Evolutionary conservation across 2,329 filamentous ascomycete genomes (phyloP).

Genomic region (Akanthomyces lecanii): DNA sequence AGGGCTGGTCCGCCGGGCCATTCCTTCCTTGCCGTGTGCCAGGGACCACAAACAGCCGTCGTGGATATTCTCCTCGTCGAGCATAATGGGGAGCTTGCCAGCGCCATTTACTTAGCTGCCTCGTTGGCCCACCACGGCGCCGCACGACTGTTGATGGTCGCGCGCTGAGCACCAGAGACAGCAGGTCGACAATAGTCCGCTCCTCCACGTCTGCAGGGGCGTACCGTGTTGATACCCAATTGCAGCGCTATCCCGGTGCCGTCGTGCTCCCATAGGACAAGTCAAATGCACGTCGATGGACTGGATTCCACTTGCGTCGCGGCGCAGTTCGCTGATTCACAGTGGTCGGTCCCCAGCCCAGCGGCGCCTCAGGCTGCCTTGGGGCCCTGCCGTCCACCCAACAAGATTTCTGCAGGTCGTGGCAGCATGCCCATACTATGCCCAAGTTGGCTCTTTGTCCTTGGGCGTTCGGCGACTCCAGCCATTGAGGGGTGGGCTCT

Average conservation of each 20-base stretch:
- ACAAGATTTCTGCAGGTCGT: conserved; percentile 10
- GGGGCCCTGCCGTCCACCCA: conserved; percentile 9
- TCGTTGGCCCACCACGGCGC: conserved; percentile 3
- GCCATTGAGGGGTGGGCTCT: conserved; percentile 7
- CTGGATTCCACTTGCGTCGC: conserved; percentile 5
- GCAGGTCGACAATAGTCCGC: conserved; percentile 7
- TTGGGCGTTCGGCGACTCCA: conserved; percentile 16
- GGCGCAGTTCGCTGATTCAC: conserved; percentile 13
- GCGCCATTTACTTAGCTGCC: not conserved
- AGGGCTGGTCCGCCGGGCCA: conserved; percentile 15
- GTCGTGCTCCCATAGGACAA: conserved; percentile 14
- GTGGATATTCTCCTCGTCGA: conserved; percentile 4
- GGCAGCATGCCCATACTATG: conserved; percentile 1
- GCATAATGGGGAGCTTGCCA: not conserved
- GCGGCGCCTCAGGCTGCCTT: not conserved
- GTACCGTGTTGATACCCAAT: conserved; percentile 33
- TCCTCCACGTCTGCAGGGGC: conserved; percentile 2
- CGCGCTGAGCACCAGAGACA: not conserved
- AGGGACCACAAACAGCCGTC: conserved; percentile 18
- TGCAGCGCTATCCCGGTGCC: conserved; percentile 19
- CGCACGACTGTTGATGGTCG: conserved; percentile 1
- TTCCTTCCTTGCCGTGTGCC: conserved; percentile 17
- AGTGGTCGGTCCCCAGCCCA: not conserved
- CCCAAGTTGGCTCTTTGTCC: conserved; percentile 9
- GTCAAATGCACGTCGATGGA: conserved; percentile 8